phyloP scores from a whole-genome alignment of 345 rosid genomes.

The Moricandia moricandioides region DNA sequence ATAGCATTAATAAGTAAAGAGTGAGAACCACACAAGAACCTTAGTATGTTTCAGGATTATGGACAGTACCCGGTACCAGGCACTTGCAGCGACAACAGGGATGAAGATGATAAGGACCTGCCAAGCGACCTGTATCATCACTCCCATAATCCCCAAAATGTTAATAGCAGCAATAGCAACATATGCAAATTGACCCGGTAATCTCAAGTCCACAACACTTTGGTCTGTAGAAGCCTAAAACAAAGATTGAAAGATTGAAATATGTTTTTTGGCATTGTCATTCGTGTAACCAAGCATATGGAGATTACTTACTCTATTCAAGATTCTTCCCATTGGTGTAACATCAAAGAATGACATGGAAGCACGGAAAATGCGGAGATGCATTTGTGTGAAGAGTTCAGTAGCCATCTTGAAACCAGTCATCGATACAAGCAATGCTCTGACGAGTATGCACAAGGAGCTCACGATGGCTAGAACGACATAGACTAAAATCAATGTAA shows the following conservation, averaged over 20 bases:
- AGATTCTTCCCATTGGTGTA: conserved; percentile 66
- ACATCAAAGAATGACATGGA: conserved; percentile 85
- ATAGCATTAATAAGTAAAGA: conserved; percentile 1
- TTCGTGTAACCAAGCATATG: too few species aligned
- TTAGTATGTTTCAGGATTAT: neutral
- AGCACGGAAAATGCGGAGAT: conserved; percentile 61
- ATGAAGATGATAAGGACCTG: conserved; percentile 55
- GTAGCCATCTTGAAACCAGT: conserved; percentile 65
- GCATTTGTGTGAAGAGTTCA: conserved; percentile 62
- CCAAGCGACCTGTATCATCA: conserved; percentile 71
- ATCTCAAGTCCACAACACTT: conserved; percentile 54
- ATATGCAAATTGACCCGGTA: conserved; percentile 47
- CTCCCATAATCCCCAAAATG: conserved; percentile 58
- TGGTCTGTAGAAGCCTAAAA: conserved; percentile 79
- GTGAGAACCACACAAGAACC: conserved; percentile 4
- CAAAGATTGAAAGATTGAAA: conserved; percentile 12
- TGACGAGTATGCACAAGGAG: conserved; percentile 51
- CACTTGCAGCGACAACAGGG: conserved; percentile 49
- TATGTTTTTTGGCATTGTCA: neutral
- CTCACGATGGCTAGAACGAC: conserved; percentile 53
- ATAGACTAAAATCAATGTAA: conserved; percentile 50
- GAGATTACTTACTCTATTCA: conserved; percentile 49
- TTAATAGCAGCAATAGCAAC: conserved; percentile 50
- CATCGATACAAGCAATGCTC: conserved; percentile 44
- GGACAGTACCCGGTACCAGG: conserved; percentile 62